Percentiles rank a stretch among this genome's conserved stretches.
Evolutionary conservation across 495 filamentous ascomycete species (phyloP).

Genomic region (Amphirosellinia nigrospora): DNA sequence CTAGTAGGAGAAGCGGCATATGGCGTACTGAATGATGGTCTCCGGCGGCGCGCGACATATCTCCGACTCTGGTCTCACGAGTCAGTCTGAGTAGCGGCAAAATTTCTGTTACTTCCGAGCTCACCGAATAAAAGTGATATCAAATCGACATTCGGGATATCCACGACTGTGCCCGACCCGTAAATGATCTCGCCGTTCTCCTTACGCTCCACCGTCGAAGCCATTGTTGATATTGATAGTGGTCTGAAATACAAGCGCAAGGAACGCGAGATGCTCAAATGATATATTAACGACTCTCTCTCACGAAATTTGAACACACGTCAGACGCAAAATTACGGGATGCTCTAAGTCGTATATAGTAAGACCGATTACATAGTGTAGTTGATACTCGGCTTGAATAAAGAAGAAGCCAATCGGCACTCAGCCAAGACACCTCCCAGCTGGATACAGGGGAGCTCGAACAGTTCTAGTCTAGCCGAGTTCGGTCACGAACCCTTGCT

Average conservation of each 20-base stretch:
- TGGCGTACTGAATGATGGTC: constrained; percentile 21
- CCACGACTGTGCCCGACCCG: neutral
- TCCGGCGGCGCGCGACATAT: constrained; percentile 6
- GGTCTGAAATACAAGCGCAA: neutral
- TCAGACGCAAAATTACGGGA: neutral
- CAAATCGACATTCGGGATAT: constrained; percentile 25
- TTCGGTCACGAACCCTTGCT: neutral
- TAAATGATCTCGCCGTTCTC: constrained; percentile 24
- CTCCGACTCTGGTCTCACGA: constrained; percentile 25
- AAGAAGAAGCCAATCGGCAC: neutral
- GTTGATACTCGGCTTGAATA: neutral
- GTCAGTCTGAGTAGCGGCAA: neutral
- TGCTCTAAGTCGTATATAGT: neutral
- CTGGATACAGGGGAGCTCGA: neutral
- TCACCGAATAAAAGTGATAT: constrained; percentile 26
- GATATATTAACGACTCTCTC: neutral
- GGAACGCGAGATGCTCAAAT: neutral
- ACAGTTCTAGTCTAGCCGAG: neutral
- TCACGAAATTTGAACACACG: neutral
- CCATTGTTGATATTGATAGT: neutral
- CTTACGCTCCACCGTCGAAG: constrained; percentile 13
- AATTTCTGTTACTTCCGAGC: neutral
- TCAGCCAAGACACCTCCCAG: neutral
- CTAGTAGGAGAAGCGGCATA: neutral
- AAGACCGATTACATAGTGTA: neutral